A percentile compares a stretch with the other conserved stretches of the same genome.
phyloP scores from a whole-genome alignment of 139 green algal species.

The Picochlorum sp. region DNA sequence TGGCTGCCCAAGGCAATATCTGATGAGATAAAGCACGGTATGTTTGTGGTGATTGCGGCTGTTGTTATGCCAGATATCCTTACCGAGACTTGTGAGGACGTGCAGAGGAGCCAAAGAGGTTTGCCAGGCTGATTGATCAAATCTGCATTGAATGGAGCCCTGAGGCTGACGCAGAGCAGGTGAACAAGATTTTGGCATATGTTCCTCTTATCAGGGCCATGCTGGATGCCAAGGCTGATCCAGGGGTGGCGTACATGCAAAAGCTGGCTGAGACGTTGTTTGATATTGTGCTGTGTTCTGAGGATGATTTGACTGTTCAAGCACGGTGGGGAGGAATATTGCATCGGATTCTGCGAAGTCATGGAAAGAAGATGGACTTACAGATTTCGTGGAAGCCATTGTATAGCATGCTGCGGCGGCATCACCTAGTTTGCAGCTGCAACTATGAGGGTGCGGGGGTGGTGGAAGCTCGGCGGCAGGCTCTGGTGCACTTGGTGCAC shows the following conservation, averaged over 20 bases:
- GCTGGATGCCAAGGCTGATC: conserved; percentile 26
- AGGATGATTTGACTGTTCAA: conserved; percentile 34
- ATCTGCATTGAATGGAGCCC: conserved; percentile 18
- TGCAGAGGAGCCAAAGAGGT: conserved; percentile 42
- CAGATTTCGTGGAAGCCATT: conserved; percentile 53
- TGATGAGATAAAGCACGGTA: neutral
- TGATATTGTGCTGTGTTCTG: conserved; percentile 33
- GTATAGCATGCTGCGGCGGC: conserved; percentile 27
- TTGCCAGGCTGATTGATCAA: conserved; percentile 23
- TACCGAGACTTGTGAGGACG: neutral
- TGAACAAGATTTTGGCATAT: conserved; percentile 11
- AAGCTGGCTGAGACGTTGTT: conserved; percentile 27
- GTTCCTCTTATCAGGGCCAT: conserved; percentile 36
- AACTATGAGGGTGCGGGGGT: conserved; percentile 35
- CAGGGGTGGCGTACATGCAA: conserved; percentile 8
- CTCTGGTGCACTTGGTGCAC: conserved; percentile 29
- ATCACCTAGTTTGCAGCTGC: conserved; percentile 6
- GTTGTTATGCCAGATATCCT: too few relatives aligned
- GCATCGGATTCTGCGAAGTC: conserved; percentile 32
- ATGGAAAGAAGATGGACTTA: conserved; percentile 37
- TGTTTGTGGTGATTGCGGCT: neutral
- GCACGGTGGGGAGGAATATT: conserved; percentile 33
- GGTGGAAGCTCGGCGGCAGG: conserved; percentile 19
- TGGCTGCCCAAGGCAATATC: conserved; percentile 39
- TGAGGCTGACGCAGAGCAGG: conserved; percentile 9